Conservation (phyloP, 2,329 filamentous ascomycete genomes). For the Apiospora phragmitis region DNA sequence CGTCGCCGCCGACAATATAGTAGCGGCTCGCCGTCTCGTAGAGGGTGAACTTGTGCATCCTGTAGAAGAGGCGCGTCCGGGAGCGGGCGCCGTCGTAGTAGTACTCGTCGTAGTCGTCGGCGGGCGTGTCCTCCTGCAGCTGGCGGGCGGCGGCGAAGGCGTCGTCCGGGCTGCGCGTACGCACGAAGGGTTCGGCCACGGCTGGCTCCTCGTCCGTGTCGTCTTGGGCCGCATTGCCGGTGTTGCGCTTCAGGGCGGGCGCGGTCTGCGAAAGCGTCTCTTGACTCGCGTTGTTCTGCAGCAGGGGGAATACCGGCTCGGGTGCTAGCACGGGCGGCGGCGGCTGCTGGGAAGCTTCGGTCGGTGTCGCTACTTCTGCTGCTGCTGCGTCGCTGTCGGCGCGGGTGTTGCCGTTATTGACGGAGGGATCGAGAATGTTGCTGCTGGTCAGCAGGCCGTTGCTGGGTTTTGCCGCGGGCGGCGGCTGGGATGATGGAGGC, state of each 20-base stretch:
- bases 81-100: too few species aligned
- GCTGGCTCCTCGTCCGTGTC: constrained; percentile 61
- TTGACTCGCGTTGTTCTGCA: constrained; percentile 42
- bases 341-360: not conserved
- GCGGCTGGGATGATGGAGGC: not conserved
- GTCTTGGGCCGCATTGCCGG: constrained; percentile 33
- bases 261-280: constrained; percentile 35
- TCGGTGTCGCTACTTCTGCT: not conserved
- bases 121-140: constrained; percentile 18
- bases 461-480: not conserved
- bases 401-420: constrained; percentile 12
- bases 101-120: constrained; percentile 26
- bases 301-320: constrained; percentile 38
- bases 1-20: constrained; percentile 91
- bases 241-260: constrained; percentile 26
- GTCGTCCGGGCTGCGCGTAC: constrained; percentile 54
- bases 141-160: constrained; percentile 17
- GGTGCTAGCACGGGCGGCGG: not conserved
- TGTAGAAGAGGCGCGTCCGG: constrained; percentile 46
- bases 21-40: constrained; percentile 94
- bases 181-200: constrained; percentile 57
- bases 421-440: constrained; percentile 13
- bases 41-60: constrained; percentile 96
- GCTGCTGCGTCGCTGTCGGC: not conserved
- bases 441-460: not conserved